These are phyloP conservation scores for Musa schizocarpa DNA, from an alignment of 176 grass and related monocot species.

Conservation along the genomic window DNA sequence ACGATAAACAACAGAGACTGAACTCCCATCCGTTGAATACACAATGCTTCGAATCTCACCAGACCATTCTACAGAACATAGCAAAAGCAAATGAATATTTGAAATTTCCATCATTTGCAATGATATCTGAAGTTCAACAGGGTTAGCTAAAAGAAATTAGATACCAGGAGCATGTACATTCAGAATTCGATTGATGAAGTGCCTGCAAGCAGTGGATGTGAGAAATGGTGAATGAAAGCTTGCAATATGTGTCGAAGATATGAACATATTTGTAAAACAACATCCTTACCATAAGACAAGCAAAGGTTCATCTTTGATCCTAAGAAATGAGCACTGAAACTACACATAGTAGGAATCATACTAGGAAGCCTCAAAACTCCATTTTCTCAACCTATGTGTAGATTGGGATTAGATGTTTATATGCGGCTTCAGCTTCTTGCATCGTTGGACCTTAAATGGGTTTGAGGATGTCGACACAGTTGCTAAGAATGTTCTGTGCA, in stretches of 20 bases:
- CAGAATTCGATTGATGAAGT: slow-evolving; percentile 82
- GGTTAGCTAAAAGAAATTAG: neutral
- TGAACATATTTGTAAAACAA: neutral
- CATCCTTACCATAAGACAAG: neutral
- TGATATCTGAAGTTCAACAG: neutral
- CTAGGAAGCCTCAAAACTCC: neutral
- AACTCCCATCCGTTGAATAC: slow-evolving; percentile 67
- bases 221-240: neutral
- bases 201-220: slow-evolving; percentile 38
- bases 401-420: neutral
- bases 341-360: too few species aligned
- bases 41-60: slow-evolving; percentile 75
- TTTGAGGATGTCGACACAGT: neutral
- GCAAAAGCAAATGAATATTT: slow-evolving; percentile 10
- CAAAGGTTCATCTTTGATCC: neutral
- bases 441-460: neutral
- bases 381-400: neutral
- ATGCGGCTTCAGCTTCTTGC: neutral
- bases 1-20: slow-evolving; percentile 84
- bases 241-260: neutral
- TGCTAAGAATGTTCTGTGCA: neutral
- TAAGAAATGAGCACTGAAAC: neutral
- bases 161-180: slow-evolving; percentile 80
- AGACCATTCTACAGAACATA: slow-evolving; percentile 66
- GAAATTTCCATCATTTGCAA: slow-evolving; percentile 7